Conservation (phyloP, 2,329 filamentous ascomycete genomes). For the Penicillium concentricum region DNA sequence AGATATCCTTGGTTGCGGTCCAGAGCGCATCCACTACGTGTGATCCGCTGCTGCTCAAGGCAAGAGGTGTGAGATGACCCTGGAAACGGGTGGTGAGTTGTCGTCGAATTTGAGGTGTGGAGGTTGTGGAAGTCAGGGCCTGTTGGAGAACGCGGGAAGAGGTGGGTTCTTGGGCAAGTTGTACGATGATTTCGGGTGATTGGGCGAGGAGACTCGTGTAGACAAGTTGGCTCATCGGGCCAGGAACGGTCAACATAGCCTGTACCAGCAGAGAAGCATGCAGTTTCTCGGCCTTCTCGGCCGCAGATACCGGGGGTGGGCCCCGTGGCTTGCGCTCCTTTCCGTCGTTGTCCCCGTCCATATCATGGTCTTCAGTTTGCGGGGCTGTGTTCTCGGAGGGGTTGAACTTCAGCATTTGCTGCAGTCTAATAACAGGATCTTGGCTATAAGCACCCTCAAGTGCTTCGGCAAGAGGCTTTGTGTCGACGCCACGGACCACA, state of each 20-base stretch:
- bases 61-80: conserved; percentile 59
- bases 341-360: conserved; percentile 51
- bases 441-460: conserved; percentile 59
- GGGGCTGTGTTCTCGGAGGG: conserved; percentile 8
- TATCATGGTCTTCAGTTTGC: conserved; percentile 38
- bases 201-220: conserved; percentile 69
- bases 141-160: conserved; percentile 65
- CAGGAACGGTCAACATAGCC: conserved; percentile 72
- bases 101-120: conserved; percentile 57
- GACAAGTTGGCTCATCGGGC: conserved; percentile 66
- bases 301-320: conserved; percentile 35
- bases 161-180: conserved; percentile 63
- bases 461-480: conserved; percentile 54
- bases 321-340: conserved; percentile 13
- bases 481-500: conserved; percentile 62
- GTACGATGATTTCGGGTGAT: conserved; percentile 55
- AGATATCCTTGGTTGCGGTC: conserved; percentile 61
- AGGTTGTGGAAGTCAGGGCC: conserved; percentile 56
- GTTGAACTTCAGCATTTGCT: conserved; percentile 59
- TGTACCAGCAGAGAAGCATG: conserved; percentile 83
- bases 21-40: conserved; percentile 68
- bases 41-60: conserved; percentile 62
- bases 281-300: conserved; percentile 60
- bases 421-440: conserved; percentile 52
- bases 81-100: conserved; percentile 64